phyloP scores from a whole-genome alignment of 2,329 filamentous ascomycete genomes.

The Penicillium digitatum region DNA sequence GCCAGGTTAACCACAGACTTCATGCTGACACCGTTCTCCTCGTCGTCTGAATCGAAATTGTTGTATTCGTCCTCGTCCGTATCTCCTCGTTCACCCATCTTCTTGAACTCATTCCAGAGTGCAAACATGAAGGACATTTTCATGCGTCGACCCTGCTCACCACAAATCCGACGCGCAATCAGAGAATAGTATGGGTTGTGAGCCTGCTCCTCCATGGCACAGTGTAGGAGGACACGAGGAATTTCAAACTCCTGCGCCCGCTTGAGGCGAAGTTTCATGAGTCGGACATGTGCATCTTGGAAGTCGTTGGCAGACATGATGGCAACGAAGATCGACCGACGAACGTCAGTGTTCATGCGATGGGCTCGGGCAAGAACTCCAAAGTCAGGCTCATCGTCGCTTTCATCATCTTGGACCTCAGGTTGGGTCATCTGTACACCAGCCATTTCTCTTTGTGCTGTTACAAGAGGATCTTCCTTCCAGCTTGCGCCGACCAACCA shows the following conservation, averaged over 20 bases:
- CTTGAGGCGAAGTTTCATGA: slow-evolving; percentile 79
- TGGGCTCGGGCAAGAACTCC: slow-evolving; percentile 71
- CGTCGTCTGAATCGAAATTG: slow-evolving; percentile 50
- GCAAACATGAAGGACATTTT: slow-evolving; percentile 83
- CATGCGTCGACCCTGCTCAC: slow-evolving; percentile 61
- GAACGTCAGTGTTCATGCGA: slow-evolving; percentile 80
- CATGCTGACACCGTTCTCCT: slow-evolving; percentile 50
- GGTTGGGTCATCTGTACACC: slow-evolving; percentile 11
- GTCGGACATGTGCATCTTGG: slow-evolving; percentile 74
- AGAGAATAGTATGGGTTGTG: slow-evolving; percentile 95
- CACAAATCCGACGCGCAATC: slow-evolving; percentile 73
- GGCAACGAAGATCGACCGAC: slow-evolving; percentile 87
- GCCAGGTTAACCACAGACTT: slow-evolving; percentile 64
- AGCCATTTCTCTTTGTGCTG: slow-evolving; percentile 33
- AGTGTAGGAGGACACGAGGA: slow-evolving; percentile 81
- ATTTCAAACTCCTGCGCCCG: slow-evolving; percentile 82
- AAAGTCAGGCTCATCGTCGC: slow-evolving; percentile 57
- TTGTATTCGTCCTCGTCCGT: slow-evolving; percentile 61
- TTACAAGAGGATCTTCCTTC: slow-evolving; percentile 45
- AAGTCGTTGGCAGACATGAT: slow-evolving; percentile 81
- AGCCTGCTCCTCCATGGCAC: slow-evolving; percentile 71
- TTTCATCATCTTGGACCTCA: slow-evolving; percentile 24
- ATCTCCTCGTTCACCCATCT: slow-evolving; percentile 68
- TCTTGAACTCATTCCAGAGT: slow-evolving; percentile 79
- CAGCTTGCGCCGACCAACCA: slow-evolving; percentile 98